These are phyloP conservation scores for Apostasia ramifera DNA, from an alignment of 106 monocot species.

Conservation along the genomic window DNA sequence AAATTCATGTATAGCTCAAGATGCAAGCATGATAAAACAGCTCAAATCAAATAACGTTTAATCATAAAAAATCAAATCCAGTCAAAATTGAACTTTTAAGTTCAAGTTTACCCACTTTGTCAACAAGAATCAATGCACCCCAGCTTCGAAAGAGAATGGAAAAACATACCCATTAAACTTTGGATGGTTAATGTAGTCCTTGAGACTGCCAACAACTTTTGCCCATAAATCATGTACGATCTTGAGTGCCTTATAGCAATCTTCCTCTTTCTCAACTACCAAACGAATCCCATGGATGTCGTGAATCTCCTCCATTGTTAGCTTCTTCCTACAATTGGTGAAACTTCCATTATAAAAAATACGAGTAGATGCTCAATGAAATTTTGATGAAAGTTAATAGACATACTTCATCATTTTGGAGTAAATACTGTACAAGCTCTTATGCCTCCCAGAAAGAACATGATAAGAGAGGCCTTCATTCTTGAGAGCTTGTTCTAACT, in stretches of 20 bases:
- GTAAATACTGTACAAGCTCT: conserved; percentile 86
- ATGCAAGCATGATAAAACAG: no score
- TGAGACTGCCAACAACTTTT: conserved; percentile 47
- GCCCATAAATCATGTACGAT: conserved; percentile 77
- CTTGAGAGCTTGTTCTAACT: conserved; percentile 61
- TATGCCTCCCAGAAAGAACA: conserved; percentile 66
- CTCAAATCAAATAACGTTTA: no score
- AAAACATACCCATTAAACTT: conserved; percentile 80
- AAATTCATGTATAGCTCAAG: background rate
- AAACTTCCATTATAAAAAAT: background rate
- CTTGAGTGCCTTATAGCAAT: conserved; percentile 63
- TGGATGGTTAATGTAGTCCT: conserved; percentile 76
- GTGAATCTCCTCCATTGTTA: conserved; percentile 74
- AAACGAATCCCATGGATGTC: conserved; percentile 83
- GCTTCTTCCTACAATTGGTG: conserved; percentile 31
- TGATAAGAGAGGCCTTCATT: conserved; percentile 49
- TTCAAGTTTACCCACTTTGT: background rate
- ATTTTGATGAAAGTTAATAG: background rate
- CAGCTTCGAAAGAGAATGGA: no score
- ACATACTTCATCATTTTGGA: conserved; percentile 88
- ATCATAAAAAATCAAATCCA: no score
- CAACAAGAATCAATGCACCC: background rate
- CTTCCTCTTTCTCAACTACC: conserved; percentile 70
- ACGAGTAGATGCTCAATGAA: background rate
- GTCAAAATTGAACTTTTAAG: no score